phyloP scores from a whole-genome alignment of 176 grass and related monocot species.

The Aegilops sharonensis region DNA sequence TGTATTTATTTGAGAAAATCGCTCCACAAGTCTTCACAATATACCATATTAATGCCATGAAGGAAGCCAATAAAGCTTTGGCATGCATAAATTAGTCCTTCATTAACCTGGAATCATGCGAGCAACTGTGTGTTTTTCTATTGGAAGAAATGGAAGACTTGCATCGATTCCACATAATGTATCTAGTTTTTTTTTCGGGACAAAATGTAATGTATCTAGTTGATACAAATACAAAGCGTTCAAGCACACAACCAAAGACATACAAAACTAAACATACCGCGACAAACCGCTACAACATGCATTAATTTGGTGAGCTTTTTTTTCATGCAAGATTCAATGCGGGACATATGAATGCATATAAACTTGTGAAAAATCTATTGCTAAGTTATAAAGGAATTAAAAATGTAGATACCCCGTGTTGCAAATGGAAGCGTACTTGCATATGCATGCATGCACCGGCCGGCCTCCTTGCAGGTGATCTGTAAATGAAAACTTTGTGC shows the following conservation, averaged over 20 bases:
- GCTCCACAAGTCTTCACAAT: background rate
- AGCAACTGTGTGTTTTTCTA: background rate
- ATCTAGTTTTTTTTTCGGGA: background rate
- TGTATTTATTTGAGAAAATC: background rate
- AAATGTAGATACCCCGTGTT: too few relatives aligned
- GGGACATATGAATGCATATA: background rate
- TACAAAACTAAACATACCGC: too few relatives aligned
- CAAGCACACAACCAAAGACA: too few relatives aligned
- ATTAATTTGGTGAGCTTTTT: background rate
- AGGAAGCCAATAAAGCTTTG: slow-evolving; percentile 12
- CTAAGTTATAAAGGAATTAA: background rate
- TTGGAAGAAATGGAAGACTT: background rate
- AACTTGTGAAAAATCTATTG: background rate
- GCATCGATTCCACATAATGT: background rate
- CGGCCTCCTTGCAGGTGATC: background rate
- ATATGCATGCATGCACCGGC: background rate
- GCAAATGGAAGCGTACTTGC: background rate
- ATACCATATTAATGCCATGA: slow-evolving; percentile 1
- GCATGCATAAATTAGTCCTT: background rate
- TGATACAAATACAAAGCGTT: too few relatives aligned
- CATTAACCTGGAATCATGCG: background rate
- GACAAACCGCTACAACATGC: too few relatives aligned
- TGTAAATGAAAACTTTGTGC: background rate
- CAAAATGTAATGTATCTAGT: too few relatives aligned
- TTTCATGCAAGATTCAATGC: background rate